Percentiles rank a stretch among this genome's conserved stretches.
phyloP scores from a whole-genome alignment of 2,329 filamentous ascomycete species.

The Penicillium janthinellum region DNA sequence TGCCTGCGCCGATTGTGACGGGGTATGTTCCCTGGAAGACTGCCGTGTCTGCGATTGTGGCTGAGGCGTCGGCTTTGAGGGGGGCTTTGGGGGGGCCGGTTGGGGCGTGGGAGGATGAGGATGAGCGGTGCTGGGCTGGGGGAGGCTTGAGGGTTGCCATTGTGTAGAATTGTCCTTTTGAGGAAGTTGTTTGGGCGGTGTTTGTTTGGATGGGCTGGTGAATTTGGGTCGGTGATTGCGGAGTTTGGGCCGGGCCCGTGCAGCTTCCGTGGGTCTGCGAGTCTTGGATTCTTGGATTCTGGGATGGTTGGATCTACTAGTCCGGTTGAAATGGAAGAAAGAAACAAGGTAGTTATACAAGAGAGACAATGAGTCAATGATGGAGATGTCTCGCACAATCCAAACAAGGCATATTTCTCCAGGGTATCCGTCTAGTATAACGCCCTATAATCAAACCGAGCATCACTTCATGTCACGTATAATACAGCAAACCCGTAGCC shows the following conservation, averaged over 20 bases:
- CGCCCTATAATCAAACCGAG: neutral
- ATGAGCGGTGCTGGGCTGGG: constrained; percentile 28
- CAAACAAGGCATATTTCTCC: neutral
- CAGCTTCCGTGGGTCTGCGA: neutral
- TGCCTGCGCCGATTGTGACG: constrained; percentile 75
- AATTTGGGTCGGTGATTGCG: constrained; percentile 14
- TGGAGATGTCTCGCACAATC: neutral
- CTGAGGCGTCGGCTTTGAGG: constrained; percentile 38
- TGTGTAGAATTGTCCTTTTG: neutral
- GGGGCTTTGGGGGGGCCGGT: constrained; percentile 37
- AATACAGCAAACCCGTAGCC: neutral
- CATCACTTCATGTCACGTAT: constrained; percentile 1
- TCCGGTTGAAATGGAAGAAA: neutral
- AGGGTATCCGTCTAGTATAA: constrained; percentile 17
- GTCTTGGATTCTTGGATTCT: neutral
- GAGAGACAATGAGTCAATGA: neutral
- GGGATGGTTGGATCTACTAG: neutral
- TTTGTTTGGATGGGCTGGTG: neutral
- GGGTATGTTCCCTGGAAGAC: constrained; percentile 66
- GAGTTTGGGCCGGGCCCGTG: constrained; percentile 11
- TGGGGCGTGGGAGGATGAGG: constrained; percentile 28
- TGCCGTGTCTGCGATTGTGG: constrained; percentile 44
- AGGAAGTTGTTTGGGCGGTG: neutral
- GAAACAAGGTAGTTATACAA: neutral
- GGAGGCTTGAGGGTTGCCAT: constrained; percentile 36